Conservation (phyloP, 164 flowering plant genomes). For the Dillenia turbinata region DNA sequence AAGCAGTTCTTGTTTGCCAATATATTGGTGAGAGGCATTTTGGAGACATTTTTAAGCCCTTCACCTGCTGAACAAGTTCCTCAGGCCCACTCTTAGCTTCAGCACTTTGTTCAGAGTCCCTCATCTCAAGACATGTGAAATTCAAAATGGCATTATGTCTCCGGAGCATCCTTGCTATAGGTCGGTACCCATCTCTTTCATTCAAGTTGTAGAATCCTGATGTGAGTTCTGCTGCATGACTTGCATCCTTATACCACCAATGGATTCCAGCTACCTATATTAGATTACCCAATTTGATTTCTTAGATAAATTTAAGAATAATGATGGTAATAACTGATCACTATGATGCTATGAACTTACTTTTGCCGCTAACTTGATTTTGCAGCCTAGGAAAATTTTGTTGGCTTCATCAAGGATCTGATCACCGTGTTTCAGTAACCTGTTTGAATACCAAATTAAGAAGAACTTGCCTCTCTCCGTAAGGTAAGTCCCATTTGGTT, state of each 20-base stretch:
- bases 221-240: constrained; percentile 81
- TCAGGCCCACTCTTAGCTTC: constrained; percentile 63
- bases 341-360: constrained; percentile 24
- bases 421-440: constrained; percentile 71
- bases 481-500: constrained; percentile 52
- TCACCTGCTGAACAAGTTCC: constrained; percentile 88
- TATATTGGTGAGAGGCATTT: not conserved
- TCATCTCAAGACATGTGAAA: constrained; percentile 92
- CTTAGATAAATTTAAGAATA: not conserved
- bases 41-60: not conserved
- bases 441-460: constrained; percentile 82
- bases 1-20: not conserved
- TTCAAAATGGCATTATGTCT: constrained; percentile 64
- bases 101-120: constrained; percentile 52
- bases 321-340: not conserved
- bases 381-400: constrained; percentile 55
- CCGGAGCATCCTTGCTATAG: constrained; percentile 74
- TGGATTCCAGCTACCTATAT: constrained; percentile 79
- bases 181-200: constrained; percentile 76
- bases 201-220: constrained; percentile 74
- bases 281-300: not conserved
- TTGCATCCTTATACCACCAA: constrained; percentile 73
- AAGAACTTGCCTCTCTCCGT: constrained; percentile 80
- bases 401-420: constrained; percentile 85
- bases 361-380: constrained; percentile 70